Evolutionary conservation across 2,329 filamentous ascomycete genomes (phyloP).

Genomic region (Furcasterigmium sp.): DNA sequence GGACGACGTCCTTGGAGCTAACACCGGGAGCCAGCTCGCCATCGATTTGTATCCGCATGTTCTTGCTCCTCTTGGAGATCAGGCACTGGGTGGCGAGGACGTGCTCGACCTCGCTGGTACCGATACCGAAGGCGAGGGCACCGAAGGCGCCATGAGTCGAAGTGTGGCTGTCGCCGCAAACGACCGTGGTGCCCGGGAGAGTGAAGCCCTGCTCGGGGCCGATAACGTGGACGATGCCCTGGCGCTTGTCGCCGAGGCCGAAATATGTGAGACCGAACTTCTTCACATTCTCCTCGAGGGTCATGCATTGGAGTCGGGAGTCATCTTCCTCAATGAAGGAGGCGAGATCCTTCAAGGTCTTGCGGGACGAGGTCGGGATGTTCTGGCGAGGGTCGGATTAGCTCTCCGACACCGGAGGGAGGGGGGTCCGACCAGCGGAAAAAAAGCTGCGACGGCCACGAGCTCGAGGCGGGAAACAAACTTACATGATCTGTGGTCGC

Average conservation of each 20-base stretch:
- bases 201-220: constrained; percentile 99
- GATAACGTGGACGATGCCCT: constrained; percentile 98
- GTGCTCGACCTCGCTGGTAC: constrained; percentile 97
- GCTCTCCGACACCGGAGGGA: background rate
- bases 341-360: constrained; percentile 88
- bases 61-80: constrained; percentile 92
- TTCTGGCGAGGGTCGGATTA: constrained; percentile 52
- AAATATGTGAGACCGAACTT: constrained; percentile 97
- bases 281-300: constrained; percentile 95
- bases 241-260: constrained; percentile 89
- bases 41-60: constrained; percentile 96
- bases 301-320: constrained; percentile 88
- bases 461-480: constrained; percentile 13
- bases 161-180: constrained; percentile 97
- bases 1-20: constrained; percentile 91
- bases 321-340: constrained; percentile 94
- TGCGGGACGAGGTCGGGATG: constrained; percentile 85
- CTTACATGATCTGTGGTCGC: constrained; percentile 94
- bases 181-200: constrained; percentile 90
- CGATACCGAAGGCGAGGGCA: constrained; percentile 91
- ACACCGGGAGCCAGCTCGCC: constrained; percentile 86
- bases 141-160: constrained; percentile 98
- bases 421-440: background rate
- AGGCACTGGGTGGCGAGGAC: constrained; percentile 94
- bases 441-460: background rate